Base-by-base conservation (phyloP, 805 yeast genomes). In the Saccharomyces jurei region DNA sequence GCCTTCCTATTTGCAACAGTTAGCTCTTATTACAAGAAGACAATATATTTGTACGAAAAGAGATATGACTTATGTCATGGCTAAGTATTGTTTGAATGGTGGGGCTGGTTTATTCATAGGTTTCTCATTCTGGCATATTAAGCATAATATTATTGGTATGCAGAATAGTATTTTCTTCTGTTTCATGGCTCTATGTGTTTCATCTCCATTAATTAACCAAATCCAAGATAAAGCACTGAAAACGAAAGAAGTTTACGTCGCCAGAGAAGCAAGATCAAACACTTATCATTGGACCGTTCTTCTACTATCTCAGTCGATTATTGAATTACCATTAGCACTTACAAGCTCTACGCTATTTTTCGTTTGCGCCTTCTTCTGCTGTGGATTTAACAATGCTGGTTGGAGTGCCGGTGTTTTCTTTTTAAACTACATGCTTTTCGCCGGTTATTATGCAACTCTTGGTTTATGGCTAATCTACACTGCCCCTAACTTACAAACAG, bases 281-380 rank as follows among this genome's bases (percentile, higher is more conserved):
- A 87, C 89, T 14, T 86, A 80, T 72, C 86, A 84, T 63, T 86
- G 91, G 91, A 75, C 83, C 14, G 70, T 80, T 47, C 71, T 86
- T 67, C 63, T 84, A 50, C 49, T 83, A 28, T 71, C 85, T 9
- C 84, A 83, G 61, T 72, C 72, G 51, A 26, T 81, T 3, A 77
- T 76, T 55, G 94, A 86, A 65, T 60, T 84, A 28, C 90, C 91
- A 1, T 83, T 82, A 67, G 79, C 79, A 55, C 58, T 77, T 32
- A 53, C 77, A 25, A 69, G 76, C 61, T 72, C 78, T 32, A 78
- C 86, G 13, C 48, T 86, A 30, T 77, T 79, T 48, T 84, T 72
- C 69, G 72, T 78, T 58, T 76, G 82, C 57, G 71, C 71, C 71
- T 83, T 80, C 67, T 78, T 75, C 67, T 82, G 83, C 22, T 69